phyloP scores from a whole-genome alignment of 2,329 filamentous ascomycete genomes.

The Endothia cerciana region DNA sequence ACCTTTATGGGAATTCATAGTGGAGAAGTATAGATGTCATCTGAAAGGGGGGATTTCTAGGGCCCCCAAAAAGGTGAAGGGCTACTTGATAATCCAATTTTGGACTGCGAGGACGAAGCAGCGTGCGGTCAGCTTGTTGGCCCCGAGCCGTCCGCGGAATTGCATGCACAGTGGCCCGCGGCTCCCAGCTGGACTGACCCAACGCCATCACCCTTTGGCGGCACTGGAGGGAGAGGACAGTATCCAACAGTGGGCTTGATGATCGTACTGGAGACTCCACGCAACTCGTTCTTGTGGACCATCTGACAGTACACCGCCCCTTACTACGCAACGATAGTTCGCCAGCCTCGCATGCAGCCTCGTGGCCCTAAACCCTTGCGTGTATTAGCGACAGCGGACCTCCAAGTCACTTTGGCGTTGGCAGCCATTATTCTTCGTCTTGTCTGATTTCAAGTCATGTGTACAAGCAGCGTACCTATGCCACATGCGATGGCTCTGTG shows the following conservation, averaged over 20 bases:
- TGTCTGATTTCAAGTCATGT: background rate
- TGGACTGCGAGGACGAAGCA: background rate
- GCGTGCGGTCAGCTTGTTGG: background rate
- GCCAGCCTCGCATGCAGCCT: background rate
- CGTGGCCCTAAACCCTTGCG: conserved; percentile 1
- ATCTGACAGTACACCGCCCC: conserved; percentile 39
- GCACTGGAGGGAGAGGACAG: background rate
- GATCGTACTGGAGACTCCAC: background rate
- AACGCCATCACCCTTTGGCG: background rate
- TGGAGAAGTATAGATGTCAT: background rate
- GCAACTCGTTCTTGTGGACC: background rate
- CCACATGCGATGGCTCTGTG: no score
- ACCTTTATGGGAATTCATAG: no score
- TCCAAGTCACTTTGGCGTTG: no score
- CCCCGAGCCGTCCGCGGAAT: background rate
- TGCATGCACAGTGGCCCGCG: background rate
- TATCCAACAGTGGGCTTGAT: background rate
- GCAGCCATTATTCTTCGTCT: background rate
- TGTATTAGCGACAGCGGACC: background rate
- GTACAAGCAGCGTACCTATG: background rate
- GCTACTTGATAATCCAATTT: background rate
- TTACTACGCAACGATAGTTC: background rate
- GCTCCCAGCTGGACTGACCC: background rate
- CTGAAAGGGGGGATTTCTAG: background rate
- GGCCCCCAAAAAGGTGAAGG: no score